Evolutionary conservation across 2,329 filamentous ascomycete genomes (phyloP).

Genomic region (Penicillium sp.): DNA sequence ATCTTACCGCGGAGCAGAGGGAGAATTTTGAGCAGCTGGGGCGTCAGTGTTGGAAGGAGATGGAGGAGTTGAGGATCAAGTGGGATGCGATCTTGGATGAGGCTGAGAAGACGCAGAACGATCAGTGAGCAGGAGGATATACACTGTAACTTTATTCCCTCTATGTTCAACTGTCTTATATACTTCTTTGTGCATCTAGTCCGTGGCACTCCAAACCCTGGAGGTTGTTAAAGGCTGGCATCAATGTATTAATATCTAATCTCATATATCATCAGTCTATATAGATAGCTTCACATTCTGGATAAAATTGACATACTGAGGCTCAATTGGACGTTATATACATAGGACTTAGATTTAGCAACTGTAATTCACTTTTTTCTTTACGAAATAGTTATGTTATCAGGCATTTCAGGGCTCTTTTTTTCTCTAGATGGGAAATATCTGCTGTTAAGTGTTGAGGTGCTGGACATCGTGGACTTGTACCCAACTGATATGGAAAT

Average conservation of each 20-base stretch:
- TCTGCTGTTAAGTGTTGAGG: too few species aligned
- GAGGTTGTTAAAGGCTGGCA: neutral
- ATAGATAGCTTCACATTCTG: neutral
- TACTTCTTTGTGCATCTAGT: neutral
- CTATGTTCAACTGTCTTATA: neutral
- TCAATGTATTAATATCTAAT: neutral
- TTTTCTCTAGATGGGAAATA: too few species aligned
- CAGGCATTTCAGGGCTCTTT: too few species aligned
- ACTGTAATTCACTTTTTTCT: too few species aligned
- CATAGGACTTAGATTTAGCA: too few species aligned
- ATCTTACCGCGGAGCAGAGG: conserved; percentile 53
- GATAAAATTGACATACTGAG: neutral
- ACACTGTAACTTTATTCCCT: neutral
- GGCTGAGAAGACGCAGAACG: conserved; percentile 24
- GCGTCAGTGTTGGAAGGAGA: conserved; percentile 41
- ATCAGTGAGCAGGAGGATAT: neutral
- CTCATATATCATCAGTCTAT: neutral
- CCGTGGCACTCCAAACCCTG: neutral
- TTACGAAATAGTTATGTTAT: too few species aligned
- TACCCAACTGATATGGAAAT: too few species aligned
- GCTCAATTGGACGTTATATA: too few species aligned
- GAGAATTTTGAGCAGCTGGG: conserved; percentile 42
- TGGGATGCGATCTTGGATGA: conserved; percentile 43
- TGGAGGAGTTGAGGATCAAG: conserved; percentile 42
- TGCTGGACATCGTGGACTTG: too few species aligned